Conservation (phyloP, 805 yeast species). For the Zygosaccharomyces lentus region DNA sequence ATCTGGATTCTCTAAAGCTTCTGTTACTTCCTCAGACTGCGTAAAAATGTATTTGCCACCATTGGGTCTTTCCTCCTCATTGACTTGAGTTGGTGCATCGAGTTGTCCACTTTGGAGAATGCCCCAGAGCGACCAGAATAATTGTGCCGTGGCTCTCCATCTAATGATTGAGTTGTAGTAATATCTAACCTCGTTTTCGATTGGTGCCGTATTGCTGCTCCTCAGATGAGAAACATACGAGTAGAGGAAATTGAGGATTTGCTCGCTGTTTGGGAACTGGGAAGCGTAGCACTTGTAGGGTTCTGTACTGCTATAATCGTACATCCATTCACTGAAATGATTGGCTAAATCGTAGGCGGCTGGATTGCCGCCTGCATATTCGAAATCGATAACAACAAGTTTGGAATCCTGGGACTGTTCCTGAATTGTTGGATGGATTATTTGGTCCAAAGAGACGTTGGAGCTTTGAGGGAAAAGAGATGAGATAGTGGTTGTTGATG, state of each 20-base stretch:
- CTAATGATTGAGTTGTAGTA: conserved; percentile 60
- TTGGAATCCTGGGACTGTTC: conserved; percentile 56
- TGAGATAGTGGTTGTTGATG: conserved; percentile 13
- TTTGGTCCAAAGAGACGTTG: conserved; percentile 29
- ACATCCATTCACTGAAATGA: conserved; percentile 97
- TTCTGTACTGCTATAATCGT: conserved; percentile 64
- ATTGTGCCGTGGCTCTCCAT: conserved; percentile 79
- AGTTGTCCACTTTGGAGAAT: conserved; percentile 64
- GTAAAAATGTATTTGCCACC: conserved; percentile 46
- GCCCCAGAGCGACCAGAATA: conserved; percentile 92
- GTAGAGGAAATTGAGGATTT: conserved; percentile 65
- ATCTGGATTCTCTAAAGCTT: conserved; percentile 24
- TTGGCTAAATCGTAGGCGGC: conserved; percentile 90
- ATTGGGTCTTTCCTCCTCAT: conserved; percentile 48
- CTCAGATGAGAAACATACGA: conserved; percentile 68
- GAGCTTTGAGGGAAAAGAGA: conserved; percentile 31
- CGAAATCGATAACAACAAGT: conserved; percentile 92
- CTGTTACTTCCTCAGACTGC: conserved; percentile 15
- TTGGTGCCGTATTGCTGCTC: conserved; percentile 28
- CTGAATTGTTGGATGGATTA: conserved; percentile 36
- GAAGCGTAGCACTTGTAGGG: conserved; percentile 44
- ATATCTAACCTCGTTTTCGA: conserved; percentile 45
- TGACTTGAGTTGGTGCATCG: conserved; percentile 16
- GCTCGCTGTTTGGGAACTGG: conserved; percentile 62
- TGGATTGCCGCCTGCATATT: conserved; percentile 85